phyloP scores from a whole-genome alignment of 257 asterid genomes.

The Nicotiana attenuata region DNA sequence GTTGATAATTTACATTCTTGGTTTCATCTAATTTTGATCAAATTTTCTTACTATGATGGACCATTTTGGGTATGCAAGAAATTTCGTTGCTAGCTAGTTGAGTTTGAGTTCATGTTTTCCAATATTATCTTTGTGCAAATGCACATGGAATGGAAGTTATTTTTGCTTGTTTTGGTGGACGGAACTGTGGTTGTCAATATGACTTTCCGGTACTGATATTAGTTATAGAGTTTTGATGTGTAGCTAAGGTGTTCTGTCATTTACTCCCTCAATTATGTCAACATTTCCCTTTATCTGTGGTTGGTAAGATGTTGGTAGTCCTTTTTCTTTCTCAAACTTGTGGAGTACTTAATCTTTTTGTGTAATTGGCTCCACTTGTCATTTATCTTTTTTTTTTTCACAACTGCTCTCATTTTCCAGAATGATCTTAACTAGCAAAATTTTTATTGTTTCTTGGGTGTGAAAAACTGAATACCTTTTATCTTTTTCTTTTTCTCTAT shows the following conservation, averaged over 20 bases:
- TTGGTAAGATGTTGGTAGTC: neutral
- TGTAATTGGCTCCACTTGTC: neutral
- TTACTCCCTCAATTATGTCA: neutral
- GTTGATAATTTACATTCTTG: neutral
- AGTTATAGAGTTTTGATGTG: neutral
- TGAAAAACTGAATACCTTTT: neutral
- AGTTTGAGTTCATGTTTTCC: slow-evolving; percentile 1
- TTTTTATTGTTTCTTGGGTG: neutral
- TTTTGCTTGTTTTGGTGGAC: slow-evolving; percentile 1
- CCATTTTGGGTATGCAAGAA: neutral
- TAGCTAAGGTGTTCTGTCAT: neutral
- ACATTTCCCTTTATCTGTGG: neutral
- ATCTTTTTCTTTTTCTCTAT: neutral
- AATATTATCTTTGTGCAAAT: neutral
- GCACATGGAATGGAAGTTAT: neutral
- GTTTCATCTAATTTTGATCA: neutral
- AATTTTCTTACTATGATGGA: neutral
- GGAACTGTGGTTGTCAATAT: neutral
- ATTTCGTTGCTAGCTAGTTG: neutral
- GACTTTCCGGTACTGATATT: neutral
- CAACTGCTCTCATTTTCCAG: neutral
- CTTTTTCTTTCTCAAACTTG: neutral
- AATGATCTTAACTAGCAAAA: neutral
- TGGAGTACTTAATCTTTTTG: neutral
- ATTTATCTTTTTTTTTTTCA: neutral